Evolutionary conservation across 441 rosid genomes (phyloP).

Genomic region (Aleurites moluccanus): DNA sequence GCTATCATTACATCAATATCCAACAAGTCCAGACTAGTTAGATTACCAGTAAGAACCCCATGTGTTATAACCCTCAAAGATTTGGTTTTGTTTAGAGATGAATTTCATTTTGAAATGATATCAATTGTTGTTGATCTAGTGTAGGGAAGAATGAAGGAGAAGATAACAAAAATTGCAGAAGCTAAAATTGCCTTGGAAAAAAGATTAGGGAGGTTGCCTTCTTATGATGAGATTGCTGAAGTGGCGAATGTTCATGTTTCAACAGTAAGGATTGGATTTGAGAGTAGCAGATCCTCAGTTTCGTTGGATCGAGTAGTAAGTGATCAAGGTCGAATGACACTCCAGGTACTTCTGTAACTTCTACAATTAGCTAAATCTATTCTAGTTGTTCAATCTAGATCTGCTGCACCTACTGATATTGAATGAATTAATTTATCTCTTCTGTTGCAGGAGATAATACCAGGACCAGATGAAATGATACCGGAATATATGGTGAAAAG

Average conservation of each 20-base stretch:
- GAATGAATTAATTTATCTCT: not conserved
- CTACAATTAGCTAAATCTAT: too few species aligned
- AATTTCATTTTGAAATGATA: not conserved
- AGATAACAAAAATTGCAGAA: constrained; percentile 45
- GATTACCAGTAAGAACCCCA: constrained; percentile 46
- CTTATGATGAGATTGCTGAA: constrained; percentile 51
- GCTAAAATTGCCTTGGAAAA: constrained; percentile 36
- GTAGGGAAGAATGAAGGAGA: constrained; percentile 50
- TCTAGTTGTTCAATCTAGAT: not conserved
- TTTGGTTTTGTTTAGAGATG: not conserved
- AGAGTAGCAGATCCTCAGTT: constrained; percentile 42
- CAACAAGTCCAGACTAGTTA: constrained; percentile 46
- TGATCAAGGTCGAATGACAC: constrained; percentile 42
- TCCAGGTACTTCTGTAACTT: constrained; percentile 38
- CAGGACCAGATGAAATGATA: constrained; percentile 49
- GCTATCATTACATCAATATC: constrained; percentile 50
- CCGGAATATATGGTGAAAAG: constrained; percentile 46
- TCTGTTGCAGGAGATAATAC: constrained; percentile 43
- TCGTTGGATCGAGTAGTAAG: constrained; percentile 40
- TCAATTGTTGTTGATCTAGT: constrained; percentile 1
- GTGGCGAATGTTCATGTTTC: constrained; percentile 42
- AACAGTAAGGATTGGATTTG: constrained; percentile 41
- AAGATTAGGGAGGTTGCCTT: constrained; percentile 37
- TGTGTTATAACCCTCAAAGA: not conserved
- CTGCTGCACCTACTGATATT: not conserved